Evolutionary conservation across 352 stramenopile genomes (phyloP).

Genomic region (Globisporangium paddicum): DNA sequence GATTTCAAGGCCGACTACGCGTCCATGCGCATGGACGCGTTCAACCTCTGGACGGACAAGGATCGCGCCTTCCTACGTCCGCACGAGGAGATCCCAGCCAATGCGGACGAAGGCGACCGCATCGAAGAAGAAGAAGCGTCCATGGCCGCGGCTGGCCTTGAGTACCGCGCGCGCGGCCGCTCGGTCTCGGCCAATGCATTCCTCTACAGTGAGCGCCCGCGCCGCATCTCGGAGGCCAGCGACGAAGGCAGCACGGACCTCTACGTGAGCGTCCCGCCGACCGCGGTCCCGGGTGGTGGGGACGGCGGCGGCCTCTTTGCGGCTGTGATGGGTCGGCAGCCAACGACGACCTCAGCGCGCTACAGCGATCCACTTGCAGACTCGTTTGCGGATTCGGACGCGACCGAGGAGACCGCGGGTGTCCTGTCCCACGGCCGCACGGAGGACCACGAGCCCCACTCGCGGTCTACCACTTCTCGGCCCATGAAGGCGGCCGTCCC

Average conservation of each 20-base stretch:
- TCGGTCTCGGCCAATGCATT: slow-evolving; percentile 20
- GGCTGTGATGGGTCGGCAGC: background rate
- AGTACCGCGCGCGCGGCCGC: background rate
- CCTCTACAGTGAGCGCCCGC: slow-evolving; percentile 23
- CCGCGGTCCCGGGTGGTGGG: background rate
- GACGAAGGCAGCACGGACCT: slow-evolving; percentile 38
- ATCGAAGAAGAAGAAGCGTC: background rate
- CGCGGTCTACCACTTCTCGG: slow-evolving; percentile 22
- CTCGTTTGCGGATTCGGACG: slow-evolving; percentile 12
- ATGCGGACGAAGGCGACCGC: slow-evolving; percentile 4
- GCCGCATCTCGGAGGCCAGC: slow-evolving; percentile 38
- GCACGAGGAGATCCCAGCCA: slow-evolving; percentile 8
- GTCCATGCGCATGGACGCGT: slow-evolving; percentile 14
- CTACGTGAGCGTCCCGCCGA: background rate
- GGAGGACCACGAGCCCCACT: slow-evolving; percentile 22
- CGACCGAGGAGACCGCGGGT: background rate
- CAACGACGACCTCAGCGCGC: background rate
- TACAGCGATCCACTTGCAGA: slow-evolving; percentile 11
- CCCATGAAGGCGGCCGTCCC: slow-evolving; percentile 27
- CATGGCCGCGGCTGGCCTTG: background rate
- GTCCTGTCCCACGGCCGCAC: slow-evolving; percentile 4
- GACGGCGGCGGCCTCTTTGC: too few species aligned
- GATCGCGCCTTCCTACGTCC: slow-evolving; percentile 3
- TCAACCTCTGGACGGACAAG: slow-evolving; percentile 60
- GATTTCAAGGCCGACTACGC: slow-evolving; percentile 74